Base-by-base conservation (phyloP, 177 flowering plant species). In the Vitis hybrid region DNA sequence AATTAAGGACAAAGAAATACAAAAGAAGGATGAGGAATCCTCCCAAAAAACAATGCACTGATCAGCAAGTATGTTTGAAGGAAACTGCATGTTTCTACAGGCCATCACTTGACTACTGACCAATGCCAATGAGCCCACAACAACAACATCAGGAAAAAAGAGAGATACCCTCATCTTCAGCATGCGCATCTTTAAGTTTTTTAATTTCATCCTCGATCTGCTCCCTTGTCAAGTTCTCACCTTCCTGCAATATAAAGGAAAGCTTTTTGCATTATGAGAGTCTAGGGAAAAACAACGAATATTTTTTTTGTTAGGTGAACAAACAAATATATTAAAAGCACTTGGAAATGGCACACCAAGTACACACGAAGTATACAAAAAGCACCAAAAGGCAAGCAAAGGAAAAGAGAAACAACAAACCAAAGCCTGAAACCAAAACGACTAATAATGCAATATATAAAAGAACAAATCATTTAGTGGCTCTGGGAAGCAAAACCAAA, bases 151-250 rank as follows among this genome's bases (percentile, higher is more conserved):
- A 7, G 10, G 10, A 50, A 56, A 62, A 50, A 46, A 74, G 65
- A 64, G 3, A 74, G 4, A 50, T 83, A 95, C 99, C 98, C 73
- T 93, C 93, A 80, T 96, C 97, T 78, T 92, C 97, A 71, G 94
- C 97, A 86, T 96, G 97, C 14, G 86, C 93, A 48, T 82, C 87
- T 80, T 96, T 96, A 32, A 96, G 80, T 78, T 85, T 89, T 59
- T 78, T 76, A 70, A 93, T 87, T 68, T 96, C 97, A n/a, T 83
- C 88, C 76, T 88, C 89, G 63, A 91, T 76, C 71, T 96, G 97
- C 78, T 96, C 97, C 67, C 76, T 87, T 18, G 99, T 89, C 80
- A 92, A 50, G 75, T 82, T 86, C 11, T 94, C 97, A 54, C 81
- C 88, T 1, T 91, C 98, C 98, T 93, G 81, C 61, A 80, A 57